These are phyloP conservation scores for Phytophthora niederhauseri DNA, from an alignment of 352 stramenopile genomes.

Conservation along the genomic window DNA sequence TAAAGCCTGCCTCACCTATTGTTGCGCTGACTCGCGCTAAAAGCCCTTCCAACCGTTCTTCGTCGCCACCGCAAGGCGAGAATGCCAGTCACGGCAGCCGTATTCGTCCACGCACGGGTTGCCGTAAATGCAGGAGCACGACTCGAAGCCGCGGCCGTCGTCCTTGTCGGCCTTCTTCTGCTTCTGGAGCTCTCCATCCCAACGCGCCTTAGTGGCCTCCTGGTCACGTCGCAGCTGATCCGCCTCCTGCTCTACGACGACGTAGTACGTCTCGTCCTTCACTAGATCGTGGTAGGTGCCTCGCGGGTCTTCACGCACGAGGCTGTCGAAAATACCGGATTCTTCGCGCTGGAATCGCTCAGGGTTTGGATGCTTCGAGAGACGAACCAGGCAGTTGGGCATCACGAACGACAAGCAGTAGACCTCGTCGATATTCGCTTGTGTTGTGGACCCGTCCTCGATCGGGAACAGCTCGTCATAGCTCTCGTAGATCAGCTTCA, in stretches of 20 bases:
- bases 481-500: slow-evolving; percentile 88
- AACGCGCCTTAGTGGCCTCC: slow-evolving; percentile 60
- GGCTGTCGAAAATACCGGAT: slow-evolving; percentile 53
- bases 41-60: slow-evolving; percentile 92
- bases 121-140: slow-evolving; percentile 89
- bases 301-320: slow-evolving; percentile 68
- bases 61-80: slow-evolving; percentile 80
- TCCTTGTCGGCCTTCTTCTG: slow-evolving; percentile 47
- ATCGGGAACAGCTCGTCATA: slow-evolving; percentile 90
- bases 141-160: slow-evolving; percentile 79
- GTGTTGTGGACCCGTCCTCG: slow-evolving; percentile 74
- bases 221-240: slow-evolving; percentile 77
- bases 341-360: slow-evolving; percentile 66
- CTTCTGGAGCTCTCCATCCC: slow-evolving; percentile 38
- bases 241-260: slow-evolving; percentile 83
- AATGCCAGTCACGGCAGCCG: slow-evolving; percentile 89
- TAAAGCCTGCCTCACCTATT: background rate
- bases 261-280: slow-evolving; percentile 75
- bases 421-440: slow-evolving; percentile 76
- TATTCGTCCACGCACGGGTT: slow-evolving; percentile 93
- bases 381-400: slow-evolving; percentile 82
- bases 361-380: slow-evolving; percentile 55
- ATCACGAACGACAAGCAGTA: slow-evolving; percentile 92
- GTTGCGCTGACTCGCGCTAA: slow-evolving; percentile 35
- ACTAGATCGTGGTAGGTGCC: slow-evolving; percentile 76